Conservation (phyloP, 1,284 basidiomycete genomes). For the Leccinum pallidistipes region DNA sequence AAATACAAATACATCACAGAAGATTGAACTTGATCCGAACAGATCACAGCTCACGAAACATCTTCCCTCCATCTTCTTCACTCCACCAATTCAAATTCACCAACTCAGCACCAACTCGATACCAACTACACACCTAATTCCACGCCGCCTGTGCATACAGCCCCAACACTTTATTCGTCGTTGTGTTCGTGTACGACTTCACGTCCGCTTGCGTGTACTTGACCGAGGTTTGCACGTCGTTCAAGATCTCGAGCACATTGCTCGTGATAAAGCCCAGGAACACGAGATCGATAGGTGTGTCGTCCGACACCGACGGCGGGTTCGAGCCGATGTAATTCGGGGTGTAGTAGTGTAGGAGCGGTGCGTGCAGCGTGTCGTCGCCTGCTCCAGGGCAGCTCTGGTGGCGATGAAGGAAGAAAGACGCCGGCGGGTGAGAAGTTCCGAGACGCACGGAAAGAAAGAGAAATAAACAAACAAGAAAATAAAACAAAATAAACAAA, state of each 20-base stretch:
- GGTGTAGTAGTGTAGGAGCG: slow-evolving; percentile 52
- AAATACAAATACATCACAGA: not conserved
- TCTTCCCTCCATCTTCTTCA: not conserved
- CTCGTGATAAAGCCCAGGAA: slow-evolving; percentile 66
- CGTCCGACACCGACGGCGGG: slow-evolving; percentile 48
- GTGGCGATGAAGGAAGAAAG: not conserved
- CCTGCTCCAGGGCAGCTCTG: slow-evolving; percentile 70
- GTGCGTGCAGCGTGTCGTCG: slow-evolving; percentile 62
- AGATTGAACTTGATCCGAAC: not conserved
- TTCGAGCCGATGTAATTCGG: slow-evolving; percentile 64
- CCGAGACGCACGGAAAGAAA: not conserved
- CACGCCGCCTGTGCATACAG: slow-evolving; percentile 60
- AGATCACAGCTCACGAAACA: not conserved
- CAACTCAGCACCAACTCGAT: not conserved
- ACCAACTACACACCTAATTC: slow-evolving; percentile 43
- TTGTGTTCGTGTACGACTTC: slow-evolving; percentile 47
- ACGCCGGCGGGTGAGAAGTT: not conserved
- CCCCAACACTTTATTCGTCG: slow-evolving; percentile 53
- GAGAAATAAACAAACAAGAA: not conserved
- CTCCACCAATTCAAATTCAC: not conserved
- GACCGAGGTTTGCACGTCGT: slow-evolving; percentile 49
- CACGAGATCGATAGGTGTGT: slow-evolving; percentile 62
- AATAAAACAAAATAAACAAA: not conserved
- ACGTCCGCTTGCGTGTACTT: slow-evolving; percentile 55
- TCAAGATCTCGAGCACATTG: slow-evolving; percentile 54